A percentile compares a stretch with the other conserved stretches of the same genome.
Evolutionary conservation across 208 protist species (phyloP).

Genomic region (Wallacemonas rigidus): DNA sequence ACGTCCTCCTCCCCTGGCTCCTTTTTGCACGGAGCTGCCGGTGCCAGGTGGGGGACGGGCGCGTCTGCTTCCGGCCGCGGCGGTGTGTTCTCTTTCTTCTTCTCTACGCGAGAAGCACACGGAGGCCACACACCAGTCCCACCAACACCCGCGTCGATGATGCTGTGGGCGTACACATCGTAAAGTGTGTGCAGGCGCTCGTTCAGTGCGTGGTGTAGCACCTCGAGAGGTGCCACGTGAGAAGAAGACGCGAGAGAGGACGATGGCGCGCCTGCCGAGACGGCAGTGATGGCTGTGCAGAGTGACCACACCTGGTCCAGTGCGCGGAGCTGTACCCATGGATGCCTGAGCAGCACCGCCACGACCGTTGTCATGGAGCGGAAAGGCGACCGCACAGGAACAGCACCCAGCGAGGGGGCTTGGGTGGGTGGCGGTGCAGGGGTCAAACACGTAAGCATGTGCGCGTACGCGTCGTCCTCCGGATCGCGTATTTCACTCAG

Average conservation of each 20-base stretch:
- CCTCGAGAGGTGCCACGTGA: not conserved
- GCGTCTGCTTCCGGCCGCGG: not conserved
- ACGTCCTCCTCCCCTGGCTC: no score
- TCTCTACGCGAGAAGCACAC: no score
- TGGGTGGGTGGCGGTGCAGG: no score
- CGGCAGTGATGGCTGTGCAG: not conserved
- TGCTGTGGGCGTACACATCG: constrained; percentile 18
- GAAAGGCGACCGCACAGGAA: constrained; percentile 5
- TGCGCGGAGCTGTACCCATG: constrained; percentile 41
- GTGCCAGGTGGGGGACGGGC: not conserved
- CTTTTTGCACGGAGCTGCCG: no score
- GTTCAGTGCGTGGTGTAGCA: not conserved
- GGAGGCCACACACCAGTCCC: not conserved
- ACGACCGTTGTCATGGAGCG: constrained; percentile 22
- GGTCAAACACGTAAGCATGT: not conserved
- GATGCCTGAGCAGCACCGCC: constrained; percentile 52
- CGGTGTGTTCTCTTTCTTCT: no score
- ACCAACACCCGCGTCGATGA: constrained; percentile 7
- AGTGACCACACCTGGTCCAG: constrained; percentile 32
- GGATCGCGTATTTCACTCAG: not conserved
- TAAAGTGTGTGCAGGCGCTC: constrained; percentile 1
- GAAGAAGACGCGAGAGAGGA: not conserved
- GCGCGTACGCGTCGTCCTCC: not conserved
- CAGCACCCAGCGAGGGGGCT: no score
- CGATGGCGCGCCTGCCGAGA: not conserved